Evolutionary conservation across 768 basidiomycete species (phyloP).

Genomic region (Russula dissimulans): DNA sequence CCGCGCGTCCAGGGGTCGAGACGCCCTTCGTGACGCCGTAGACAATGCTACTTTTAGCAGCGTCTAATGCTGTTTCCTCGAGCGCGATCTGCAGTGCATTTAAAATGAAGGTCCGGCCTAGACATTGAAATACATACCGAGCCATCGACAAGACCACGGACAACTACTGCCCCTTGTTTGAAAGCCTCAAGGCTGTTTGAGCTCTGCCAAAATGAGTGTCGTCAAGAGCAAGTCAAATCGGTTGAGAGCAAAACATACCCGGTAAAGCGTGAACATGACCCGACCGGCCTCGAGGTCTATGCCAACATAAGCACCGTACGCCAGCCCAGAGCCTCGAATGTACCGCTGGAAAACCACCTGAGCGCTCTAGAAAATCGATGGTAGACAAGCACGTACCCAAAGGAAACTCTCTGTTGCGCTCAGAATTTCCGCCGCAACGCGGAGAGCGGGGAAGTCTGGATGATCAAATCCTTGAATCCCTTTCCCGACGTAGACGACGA

Average conservation of each 20-base stretch:
- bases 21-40: conserved; percentile 73
- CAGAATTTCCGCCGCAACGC: conserved; percentile 76
- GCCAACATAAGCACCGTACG: conserved; percentile 78
- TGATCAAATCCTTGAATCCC: conserved; percentile 74
- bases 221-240: background rate
- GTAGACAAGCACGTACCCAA: conserved; percentile 48
- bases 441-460: conserved; percentile 75
- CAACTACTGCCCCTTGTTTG: conserved; percentile 66
- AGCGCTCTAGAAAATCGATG: background rate
- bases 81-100: conserved; percentile 53
- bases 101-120: background rate
- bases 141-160: conserved; percentile 73
- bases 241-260: conserved; percentile 37
- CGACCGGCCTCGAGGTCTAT: conserved; percentile 73
- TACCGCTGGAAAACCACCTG: conserved; percentile 44
- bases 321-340: conserved; percentile 89
- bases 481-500: conserved; percentile 66
- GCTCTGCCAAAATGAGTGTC: conserved; percentile 39
- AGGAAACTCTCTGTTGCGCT: conserved; percentile 93
- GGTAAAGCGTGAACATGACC: conserved; percentile 67
- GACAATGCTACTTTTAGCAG: conserved; percentile 87
- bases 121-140: conserved; percentile 41
- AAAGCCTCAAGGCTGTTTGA: conserved; percentile 75
- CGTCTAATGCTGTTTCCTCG: conserved; percentile 74
- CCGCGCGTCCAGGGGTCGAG: conserved; percentile 81